Evolutionary conservation across 148 eudicot genomes (phyloP).

Genomic region (Amaranthus hypochondriacus): DNA sequence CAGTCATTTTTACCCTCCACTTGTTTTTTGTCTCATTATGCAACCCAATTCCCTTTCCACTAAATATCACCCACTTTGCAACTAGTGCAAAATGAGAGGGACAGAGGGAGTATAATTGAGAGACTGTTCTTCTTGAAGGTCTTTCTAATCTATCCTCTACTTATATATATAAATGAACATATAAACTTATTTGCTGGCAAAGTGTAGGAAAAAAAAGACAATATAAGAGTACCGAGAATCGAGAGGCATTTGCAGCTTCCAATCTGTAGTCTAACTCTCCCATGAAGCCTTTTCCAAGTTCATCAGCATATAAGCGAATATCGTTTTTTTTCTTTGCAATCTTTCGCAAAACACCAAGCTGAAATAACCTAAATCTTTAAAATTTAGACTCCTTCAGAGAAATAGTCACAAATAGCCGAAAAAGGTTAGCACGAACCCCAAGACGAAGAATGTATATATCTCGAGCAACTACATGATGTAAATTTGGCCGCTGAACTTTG

Average conservation of each 20-base stretch:
- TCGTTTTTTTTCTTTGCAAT: slow-evolving; percentile 77
- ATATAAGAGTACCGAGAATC: slow-evolving; percentile 55
- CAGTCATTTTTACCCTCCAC: too few species aligned
- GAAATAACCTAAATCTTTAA: slow-evolving; percentile 45
- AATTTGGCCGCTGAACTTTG: slow-evolving; percentile 94
- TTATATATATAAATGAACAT: too few species aligned
- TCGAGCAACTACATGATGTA: slow-evolving; percentile 75
- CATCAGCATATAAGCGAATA: slow-evolving; percentile 88
- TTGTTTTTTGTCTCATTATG: too few species aligned
- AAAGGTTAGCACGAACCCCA: slow-evolving; percentile 68
- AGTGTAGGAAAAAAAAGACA: neutral
- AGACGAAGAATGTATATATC: slow-evolving; percentile 88
- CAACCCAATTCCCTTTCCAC: too few species aligned
- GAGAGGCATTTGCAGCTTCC: slow-evolving; percentile 84
- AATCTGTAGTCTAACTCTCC: slow-evolving; percentile 94
- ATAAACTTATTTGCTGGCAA: neutral
- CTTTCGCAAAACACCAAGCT: slow-evolving; percentile 76
- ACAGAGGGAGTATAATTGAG: too few species aligned
- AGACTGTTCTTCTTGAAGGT: too few species aligned
- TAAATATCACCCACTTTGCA: too few species aligned
- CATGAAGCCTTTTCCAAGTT: slow-evolving; percentile 90
- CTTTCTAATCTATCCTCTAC: too few species aligned
- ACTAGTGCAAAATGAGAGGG: too few species aligned
- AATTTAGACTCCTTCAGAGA: slow-evolving; percentile 26
- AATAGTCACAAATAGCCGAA: slow-evolving; percentile 7